These are phyloP conservation scores for Cordyceps tenuipes DNA, from an alignment of 2,329 filamentous ascomycete genomes.

Conservation along the genomic window DNA sequence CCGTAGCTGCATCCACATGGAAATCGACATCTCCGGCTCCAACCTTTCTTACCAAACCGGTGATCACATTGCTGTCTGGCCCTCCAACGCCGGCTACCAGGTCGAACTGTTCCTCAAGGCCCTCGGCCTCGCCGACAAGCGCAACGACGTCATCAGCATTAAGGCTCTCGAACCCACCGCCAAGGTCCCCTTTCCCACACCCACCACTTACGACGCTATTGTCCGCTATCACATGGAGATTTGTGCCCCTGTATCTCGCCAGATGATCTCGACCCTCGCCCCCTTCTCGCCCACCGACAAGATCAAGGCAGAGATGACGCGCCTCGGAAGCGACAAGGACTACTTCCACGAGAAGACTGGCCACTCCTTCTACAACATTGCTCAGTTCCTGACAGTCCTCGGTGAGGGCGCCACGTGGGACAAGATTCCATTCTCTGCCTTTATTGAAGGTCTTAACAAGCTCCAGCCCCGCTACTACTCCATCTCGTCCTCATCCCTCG, in stretches of 20 bases:
- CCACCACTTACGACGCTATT: conserved; percentile 91
- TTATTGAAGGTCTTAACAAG: conserved; percentile 90
- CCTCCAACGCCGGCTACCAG: conserved; percentile 86
- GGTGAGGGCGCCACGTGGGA: conserved; percentile 69
- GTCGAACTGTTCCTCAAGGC: conserved; percentile 83
- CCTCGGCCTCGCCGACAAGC: conserved; percentile 67
- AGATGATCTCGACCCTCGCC: conserved; percentile 80
- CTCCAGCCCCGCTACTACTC: conserved; percentile 98
- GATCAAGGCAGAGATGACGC: conserved; percentile 78
- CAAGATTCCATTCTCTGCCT: conserved; percentile 82
- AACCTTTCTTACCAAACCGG: conserved; percentile 92
- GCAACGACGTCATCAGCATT: conserved; percentile 73
- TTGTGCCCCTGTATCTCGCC: conserved; percentile 88
- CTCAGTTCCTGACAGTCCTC: conserved; percentile 68
- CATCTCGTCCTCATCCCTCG: conserved; percentile 91
- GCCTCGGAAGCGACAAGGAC: conserved; percentile 86
- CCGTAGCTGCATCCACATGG: conserved; percentile 93
- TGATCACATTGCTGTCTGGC: conserved; percentile 96
- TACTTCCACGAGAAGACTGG: conserved; percentile 85
- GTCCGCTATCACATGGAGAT: conserved; percentile 96
- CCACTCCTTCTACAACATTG: conserved; percentile 79
- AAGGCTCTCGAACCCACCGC: conserved; percentile 91
- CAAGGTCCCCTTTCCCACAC: conserved; percentile 95
- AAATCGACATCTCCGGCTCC: conserved; percentile 82
- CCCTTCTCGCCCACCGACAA: conserved; percentile 82